Percentiles rank a stretch among this genome's conserved stretches.
These are phyloP conservation scores for Talaromyces amestolkiae DNA, from an alignment of 2,329 filamentous ascomycete genomes.

Conservation along the genomic window DNA sequence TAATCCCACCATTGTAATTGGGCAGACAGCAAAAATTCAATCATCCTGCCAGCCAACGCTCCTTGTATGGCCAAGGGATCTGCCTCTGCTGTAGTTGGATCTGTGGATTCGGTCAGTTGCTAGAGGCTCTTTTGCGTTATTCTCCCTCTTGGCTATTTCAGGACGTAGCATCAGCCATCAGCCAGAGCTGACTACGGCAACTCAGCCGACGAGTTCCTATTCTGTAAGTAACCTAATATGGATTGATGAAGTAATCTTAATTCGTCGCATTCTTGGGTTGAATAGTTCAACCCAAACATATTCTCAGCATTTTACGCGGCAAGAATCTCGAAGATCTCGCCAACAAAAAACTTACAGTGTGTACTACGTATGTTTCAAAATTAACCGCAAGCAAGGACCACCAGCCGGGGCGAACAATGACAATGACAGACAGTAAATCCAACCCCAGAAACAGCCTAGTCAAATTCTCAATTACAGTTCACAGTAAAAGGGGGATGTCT, in stretches of 20 bases:
- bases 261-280: not conserved
- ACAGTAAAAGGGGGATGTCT: constrained; percentile 4
- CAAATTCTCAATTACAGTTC: not conserved
- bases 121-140: not conserved
- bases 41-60: not conserved
- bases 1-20: not conserved
- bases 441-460: constrained; percentile 1
- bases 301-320: not conserved
- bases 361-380: not conserved
- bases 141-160: not conserved
- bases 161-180: not conserved
- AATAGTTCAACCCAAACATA: not conserved
- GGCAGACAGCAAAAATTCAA: not conserved
- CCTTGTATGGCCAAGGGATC: not conserved
- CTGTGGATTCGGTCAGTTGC: not conserved
- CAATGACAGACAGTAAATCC: constrained; percentile 1
- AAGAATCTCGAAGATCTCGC: not conserved
- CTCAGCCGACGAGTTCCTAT: not conserved
- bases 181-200: not conserved
- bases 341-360: not conserved
- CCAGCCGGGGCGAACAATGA: not conserved
- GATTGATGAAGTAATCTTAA: not conserved
- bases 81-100: not conserved
- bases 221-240: not conserved
- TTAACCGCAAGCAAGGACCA: constrained; percentile 1